Base-by-base conservation (phyloP, 441 rosid species). In the Raphanus hybrid region DNA sequence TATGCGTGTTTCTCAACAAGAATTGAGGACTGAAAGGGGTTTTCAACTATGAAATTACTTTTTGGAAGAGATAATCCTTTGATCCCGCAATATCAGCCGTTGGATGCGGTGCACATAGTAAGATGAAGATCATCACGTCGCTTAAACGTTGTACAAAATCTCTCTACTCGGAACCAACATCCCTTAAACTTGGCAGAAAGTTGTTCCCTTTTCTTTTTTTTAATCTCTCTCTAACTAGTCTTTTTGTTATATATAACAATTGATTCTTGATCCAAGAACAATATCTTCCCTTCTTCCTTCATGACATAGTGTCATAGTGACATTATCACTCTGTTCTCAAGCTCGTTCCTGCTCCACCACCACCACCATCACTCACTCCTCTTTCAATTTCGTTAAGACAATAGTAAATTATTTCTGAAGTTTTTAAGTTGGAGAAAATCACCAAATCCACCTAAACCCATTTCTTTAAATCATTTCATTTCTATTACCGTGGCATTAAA, bases 361-460 rank as follows among this genome's bases (percentile, higher is more conserved):
- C 78, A 29, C 55, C 55, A 5, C 23, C 58, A 32, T 8, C n/a
- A 72, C 78, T 68, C 41, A 67, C 78, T 73, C 75, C 75, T 71
- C 70, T 43, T 77, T 58, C 73, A 67, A 5, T 29, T 67, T 66
- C 62, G 32, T 63, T 69, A 43, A 23, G 61, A 61, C 62, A 43
- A 2, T 18, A n/a, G 8, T 26, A 70, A 15, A 15, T 32, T 11
- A 23, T 20, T 35, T n/a, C 12, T 64, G 11, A 11, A 39, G 16
- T 62, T 59, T 20, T 26, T 58, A 9, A 58, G 63, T 58, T 7
- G 15, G 3, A 9, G 54, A 0, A 18, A 16, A 15, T 62, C 67
- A 78, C 78, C 78, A 78, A 73, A 78, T 69, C 78, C 82, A 74
- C 78, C 71, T 69, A 74, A 50, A 63, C 60, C 8, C 62, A 68